These are phyloP conservation scores for Diplotaxis tenuifolia DNA, from an alignment of 345 rosid species.

Conservation along the genomic window DNA sequence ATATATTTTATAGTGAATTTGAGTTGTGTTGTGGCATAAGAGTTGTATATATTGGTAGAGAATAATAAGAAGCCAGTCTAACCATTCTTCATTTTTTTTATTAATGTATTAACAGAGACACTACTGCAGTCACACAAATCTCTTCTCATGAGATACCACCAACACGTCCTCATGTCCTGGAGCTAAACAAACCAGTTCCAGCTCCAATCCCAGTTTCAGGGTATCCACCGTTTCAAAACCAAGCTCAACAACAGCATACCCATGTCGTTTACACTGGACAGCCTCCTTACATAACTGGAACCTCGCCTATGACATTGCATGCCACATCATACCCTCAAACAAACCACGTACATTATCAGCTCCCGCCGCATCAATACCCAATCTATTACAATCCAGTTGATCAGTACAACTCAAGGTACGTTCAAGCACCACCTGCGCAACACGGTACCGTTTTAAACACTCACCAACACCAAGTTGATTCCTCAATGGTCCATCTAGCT, in stretches of 20 bases:
- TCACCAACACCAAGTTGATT: not conserved
- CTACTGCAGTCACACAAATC: not conserved
- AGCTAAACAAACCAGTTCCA: not conserved
- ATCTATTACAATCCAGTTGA: not conserved
- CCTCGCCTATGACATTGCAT: not conserved
- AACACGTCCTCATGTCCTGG: not conserved
- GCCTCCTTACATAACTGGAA: not conserved
- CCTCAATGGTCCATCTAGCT: not conserved
- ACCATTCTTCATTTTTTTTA: not conserved
- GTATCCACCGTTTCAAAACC: not conserved
- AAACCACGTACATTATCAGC: not conserved
- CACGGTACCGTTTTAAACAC: not conserved
- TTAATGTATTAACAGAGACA: not conserved
- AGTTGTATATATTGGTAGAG: not conserved
- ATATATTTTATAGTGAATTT: not conserved
- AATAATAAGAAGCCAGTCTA: not conserved
- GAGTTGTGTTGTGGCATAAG: not conserved
- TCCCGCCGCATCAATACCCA: not conserved
- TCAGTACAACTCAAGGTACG: not conserved
- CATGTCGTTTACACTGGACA: not conserved
- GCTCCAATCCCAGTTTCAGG: not conserved
- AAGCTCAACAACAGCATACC: not conserved
- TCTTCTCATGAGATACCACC: not conserved
- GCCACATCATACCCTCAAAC: not conserved
- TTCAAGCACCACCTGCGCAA: not conserved